Evolutionary conservation across 2,329 filamentous ascomycete genomes (phyloP).

Genomic region (Pseudogymnoascus sp.): DNA sequence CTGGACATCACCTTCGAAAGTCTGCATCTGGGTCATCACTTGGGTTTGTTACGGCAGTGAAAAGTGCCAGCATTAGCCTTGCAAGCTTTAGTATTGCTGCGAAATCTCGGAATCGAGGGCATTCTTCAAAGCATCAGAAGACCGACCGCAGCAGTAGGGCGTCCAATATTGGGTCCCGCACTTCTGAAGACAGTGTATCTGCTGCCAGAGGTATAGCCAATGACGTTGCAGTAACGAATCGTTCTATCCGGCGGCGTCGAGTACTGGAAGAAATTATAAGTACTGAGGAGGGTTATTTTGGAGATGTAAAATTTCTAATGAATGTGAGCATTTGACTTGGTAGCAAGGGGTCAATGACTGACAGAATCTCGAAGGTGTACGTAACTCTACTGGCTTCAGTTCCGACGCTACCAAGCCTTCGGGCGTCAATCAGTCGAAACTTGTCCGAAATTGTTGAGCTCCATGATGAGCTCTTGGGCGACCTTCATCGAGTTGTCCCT

Average conservation of each 20-base stretch:
- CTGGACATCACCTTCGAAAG: slow-evolving; percentile 37
- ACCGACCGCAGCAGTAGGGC: slow-evolving; percentile 55
- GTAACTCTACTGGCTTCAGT: slow-evolving; percentile 66
- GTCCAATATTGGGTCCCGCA: slow-evolving; percentile 50
- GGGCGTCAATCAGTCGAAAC: slow-evolving; percentile 69
- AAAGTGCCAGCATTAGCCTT: slow-evolving; percentile 72
- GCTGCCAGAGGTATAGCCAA: slow-evolving; percentile 45
- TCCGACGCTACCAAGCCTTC: slow-evolving; percentile 55
- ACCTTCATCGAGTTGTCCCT: slow-evolving; percentile 64
- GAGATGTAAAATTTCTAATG: slow-evolving; percentile 76
- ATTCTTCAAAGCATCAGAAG: slow-evolving; percentile 47
- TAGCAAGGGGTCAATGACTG: slow-evolving; percentile 13
- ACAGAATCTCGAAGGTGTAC: slow-evolving; percentile 52
- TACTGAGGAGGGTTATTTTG: slow-evolving; percentile 83
- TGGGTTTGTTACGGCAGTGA: slow-evolving; percentile 70
- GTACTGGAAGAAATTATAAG: slow-evolving; percentile 77
- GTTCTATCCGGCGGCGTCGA: slow-evolving; percentile 66
- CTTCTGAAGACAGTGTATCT: slow-evolving; percentile 57
- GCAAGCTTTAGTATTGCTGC: slow-evolving; percentile 61
- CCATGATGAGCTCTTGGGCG: slow-evolving; percentile 71
- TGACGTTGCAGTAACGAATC: slow-evolving; percentile 62
- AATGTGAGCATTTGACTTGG: slow-evolving; percentile 50
- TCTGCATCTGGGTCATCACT: slow-evolving; percentile 68
- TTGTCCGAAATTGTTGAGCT: slow-evolving; percentile 71
- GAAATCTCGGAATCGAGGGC: slow-evolving; percentile 46